Evolutionary conservation across 768 basidiomycete species (phyloP).

Genomic region (Hirschioporus abietinus): DNA sequence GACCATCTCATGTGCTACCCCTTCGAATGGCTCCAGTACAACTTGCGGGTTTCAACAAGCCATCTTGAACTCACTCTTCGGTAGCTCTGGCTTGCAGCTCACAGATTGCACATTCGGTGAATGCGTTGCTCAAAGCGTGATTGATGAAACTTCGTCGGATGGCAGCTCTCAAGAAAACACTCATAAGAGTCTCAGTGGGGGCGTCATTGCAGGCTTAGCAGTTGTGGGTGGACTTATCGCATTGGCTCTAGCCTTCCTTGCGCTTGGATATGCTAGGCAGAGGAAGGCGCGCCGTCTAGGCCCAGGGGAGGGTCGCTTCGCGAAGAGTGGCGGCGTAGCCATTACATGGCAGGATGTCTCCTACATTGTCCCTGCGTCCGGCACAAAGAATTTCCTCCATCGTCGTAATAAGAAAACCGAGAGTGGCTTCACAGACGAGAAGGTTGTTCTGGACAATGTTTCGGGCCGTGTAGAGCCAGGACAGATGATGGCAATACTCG

Average conservation of each 20-base stretch:
- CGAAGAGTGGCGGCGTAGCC: slow-evolving; percentile 45
- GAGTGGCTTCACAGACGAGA: slow-evolving; percentile 36
- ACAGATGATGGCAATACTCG: slow-evolving; percentile 86
- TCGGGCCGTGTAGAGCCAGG: slow-evolving; percentile 72
- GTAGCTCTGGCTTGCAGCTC: slow-evolving; percentile 63
- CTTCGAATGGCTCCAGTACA: slow-evolving; percentile 38
- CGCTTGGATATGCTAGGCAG: slow-evolving; percentile 58
- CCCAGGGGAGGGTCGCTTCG: slow-evolving; percentile 24
- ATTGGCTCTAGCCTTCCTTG: slow-evolving; percentile 51
- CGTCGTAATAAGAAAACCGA: slow-evolving; percentile 10
- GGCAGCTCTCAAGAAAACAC: slow-evolving; percentile 25
- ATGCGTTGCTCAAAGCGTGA: slow-evolving; percentile 76
- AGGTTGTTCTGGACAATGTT: slow-evolving; percentile 64
- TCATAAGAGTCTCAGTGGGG: slow-evolving; percentile 51
- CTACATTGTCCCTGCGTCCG: slow-evolving; percentile 46
- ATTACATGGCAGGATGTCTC: slow-evolving; percentile 66
- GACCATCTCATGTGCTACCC: slow-evolving; percentile 57
- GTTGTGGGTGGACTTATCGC: slow-evolving; percentile 69
- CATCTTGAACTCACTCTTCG: slow-evolving; percentile 65
- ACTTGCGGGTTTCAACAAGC: slow-evolving; percentile 76
- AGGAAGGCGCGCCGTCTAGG: slow-evolving; percentile 50
- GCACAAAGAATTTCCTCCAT: slow-evolving; percentile 6
- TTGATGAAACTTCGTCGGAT: slow-evolving; percentile 36
- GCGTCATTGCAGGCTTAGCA: slow-evolving; percentile 88
- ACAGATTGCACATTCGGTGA: slow-evolving; percentile 81